Evolutionary conservation across 768 basidiomycete genomes (phyloP), one percentile per base, ranked within the genome.

Genomic region (Chlorophyllum brunneum): DNA sequence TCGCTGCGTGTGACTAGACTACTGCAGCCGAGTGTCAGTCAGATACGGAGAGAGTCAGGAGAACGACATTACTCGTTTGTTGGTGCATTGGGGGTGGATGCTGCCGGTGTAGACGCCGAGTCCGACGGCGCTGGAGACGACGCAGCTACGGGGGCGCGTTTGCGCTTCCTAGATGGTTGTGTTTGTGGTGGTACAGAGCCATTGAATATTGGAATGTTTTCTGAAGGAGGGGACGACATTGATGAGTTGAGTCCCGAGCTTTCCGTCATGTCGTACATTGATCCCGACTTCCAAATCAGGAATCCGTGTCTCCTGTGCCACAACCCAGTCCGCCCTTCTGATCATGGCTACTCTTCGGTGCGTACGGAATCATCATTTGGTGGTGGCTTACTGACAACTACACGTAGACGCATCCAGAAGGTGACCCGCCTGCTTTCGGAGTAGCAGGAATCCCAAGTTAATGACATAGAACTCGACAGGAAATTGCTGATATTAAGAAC

Each of bases 381-480:
- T 3, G 43, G 8, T 48, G 37, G 58, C 72, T 51, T 71, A 60
- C 33, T 43, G 10, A 24, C 15, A 33, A 51, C 13, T 48, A 45
- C 54, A 51, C 56, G 29, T 59, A 89, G 88, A 55, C 86, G 88
- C 44, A 85, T 92, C 23, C 85, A 87, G 61, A 87, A 83, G 75
- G 88, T 88, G 59, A 33, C 31, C n/a, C n/a, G n/a, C n/a, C n/a
- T n/a, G n/a, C 6, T 36, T 36, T 36, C 13, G 11, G 34, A n/a
- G n/a, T n/a, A n/a, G 34, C 34, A 15, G 15, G 34, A 36, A 7
- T 13, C 15, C 34, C 34, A 58, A 54, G 41, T 50, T 59, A 37
- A 48, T 48, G 33, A 45, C 46, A 52, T 27, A 58, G 57, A 36
- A 29, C 48, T 39, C 23, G 40, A 24, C 55, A 92, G 90, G 90